These are phyloP conservation scores for Sporobolomyces phaffii DNA, from an alignment of 768 basidiomycete species.

Conservation along the genomic window DNA sequence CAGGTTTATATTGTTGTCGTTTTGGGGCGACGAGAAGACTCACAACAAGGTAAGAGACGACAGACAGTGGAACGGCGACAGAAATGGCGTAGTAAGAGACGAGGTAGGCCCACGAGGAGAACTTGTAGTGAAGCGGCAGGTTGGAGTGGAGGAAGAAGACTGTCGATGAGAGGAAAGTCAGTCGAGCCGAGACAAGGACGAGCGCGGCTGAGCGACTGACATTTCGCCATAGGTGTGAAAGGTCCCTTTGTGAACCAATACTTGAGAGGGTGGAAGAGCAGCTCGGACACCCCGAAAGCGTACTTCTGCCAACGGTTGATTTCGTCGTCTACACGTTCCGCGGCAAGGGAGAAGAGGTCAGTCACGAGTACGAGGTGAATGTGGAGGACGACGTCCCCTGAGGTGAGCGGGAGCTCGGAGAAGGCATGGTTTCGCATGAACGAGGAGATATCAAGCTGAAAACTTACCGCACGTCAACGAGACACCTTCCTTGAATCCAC, in stretches of 20 bases:
- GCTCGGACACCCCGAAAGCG: slow-evolving; percentile 45
- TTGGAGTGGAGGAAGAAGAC: slow-evolving; percentile 48
- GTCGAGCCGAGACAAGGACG: too few species aligned
- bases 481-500: slow-evolving; percentile 70
- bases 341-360: neutral
- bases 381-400: too few species aligned
- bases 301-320: slow-evolving; percentile 87
- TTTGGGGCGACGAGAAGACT: neutral
- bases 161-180: neutral
- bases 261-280: slow-evolving; percentile 76
- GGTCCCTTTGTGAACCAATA: slow-evolving; percentile 74
- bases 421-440: neutral
- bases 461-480: slow-evolving; percentile 63
- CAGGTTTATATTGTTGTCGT: neutral
- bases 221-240: slow-evolving; percentile 54
- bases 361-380: neutral
- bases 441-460: neutral
- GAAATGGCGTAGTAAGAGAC: slow-evolving; percentile 45
- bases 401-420: too few species aligned
- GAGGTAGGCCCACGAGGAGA: slow-evolving; percentile 56
- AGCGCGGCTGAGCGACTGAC: too few species aligned
- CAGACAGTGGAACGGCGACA: slow-evolving; percentile 23
- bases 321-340: slow-evolving; percentile 56
- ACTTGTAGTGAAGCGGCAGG: slow-evolving; percentile 53
- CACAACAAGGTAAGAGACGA: neutral